Percentiles rank a stretch among this genome's conserved stretches.
Conservation (phyloP, 1,139 yeast genomes). For the Pneumocystis wakefieldiae region DNA sequence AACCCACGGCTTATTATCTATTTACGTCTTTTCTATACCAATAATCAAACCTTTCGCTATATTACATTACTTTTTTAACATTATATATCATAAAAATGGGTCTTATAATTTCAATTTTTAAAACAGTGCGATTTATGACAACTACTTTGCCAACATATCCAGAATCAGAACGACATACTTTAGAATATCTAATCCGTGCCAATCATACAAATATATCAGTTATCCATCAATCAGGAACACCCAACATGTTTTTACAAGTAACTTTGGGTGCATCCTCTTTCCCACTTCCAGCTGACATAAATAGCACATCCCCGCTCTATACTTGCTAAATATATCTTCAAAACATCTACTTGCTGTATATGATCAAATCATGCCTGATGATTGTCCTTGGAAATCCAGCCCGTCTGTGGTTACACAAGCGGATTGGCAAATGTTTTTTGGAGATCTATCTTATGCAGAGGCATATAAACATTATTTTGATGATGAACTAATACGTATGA, state of each 20-base stretch:
- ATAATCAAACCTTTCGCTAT: neutral
- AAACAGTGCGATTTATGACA: neutral
- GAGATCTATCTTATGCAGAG: neutral
- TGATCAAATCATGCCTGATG: neutral
- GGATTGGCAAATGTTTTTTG: neutral
- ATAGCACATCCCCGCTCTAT: neutral
- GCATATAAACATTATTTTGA: neutral
- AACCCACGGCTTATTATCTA: neutral
- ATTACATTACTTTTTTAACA: neutral
- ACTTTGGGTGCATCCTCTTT: neutral
- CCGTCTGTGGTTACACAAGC: neutral
- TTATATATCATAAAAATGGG: neutral
- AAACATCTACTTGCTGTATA: neutral
- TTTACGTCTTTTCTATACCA: neutral
- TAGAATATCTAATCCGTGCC: neutral
- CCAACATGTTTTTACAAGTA: neutral
- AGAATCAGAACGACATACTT: neutral
- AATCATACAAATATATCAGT: neutral
- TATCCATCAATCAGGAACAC: neutral
- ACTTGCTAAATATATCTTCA: neutral
- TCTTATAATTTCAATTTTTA: neutral
- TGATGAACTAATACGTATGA: neutral
- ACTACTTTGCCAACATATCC: neutral
- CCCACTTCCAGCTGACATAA: neutral
- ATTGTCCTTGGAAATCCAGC: neutral